phyloP scores from a whole-genome alignment of 306 rosid genomes.

The Quercus wislizeni region DNA sequence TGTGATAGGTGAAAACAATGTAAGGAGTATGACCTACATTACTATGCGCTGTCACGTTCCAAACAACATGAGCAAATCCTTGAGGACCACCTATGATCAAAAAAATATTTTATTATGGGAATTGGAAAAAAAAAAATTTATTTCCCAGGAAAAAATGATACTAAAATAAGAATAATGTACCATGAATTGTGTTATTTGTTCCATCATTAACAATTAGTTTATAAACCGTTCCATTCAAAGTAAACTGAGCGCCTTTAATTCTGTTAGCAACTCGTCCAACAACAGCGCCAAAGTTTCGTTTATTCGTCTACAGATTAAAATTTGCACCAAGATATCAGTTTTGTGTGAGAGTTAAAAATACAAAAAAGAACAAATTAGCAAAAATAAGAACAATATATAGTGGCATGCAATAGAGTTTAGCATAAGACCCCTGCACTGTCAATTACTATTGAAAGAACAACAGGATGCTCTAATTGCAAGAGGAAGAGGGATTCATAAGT shows the following conservation, averaged over 20 bases:
- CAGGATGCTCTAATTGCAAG: neutral
- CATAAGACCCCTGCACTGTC: neutral
- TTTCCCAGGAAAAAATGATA: neutral
- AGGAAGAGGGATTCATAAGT: neutral
- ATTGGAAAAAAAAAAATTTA: neutral
- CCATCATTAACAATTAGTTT: constrained; percentile 69
- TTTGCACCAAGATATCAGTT: neutral
- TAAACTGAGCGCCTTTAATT: constrained; percentile 78
- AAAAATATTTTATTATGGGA: neutral
- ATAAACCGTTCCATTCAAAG: constrained; percentile 52
- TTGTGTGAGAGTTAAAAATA: neutral
- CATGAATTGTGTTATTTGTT: constrained; percentile 68
- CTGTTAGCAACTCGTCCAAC: constrained; percentile 91
- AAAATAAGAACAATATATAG: neutral
- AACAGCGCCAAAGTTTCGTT: constrained; percentile 63
- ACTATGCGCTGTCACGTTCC: constrained; percentile 57
- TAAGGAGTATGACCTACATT: constrained; percentile 44
- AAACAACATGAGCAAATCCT: constrained; percentile 79
- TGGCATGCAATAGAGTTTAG: neutral
- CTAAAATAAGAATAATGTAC: constrained; percentile 27
- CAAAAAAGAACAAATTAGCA: neutral
- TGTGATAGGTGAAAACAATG: constrained; percentile 64
- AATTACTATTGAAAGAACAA: neutral
- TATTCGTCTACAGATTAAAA: constrained; percentile 49
- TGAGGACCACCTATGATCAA: constrained; percentile 50